Evolutionary conservation across 805 yeast species (phyloP), one percentile per base, ranked within the genome.

Genomic region (Candida insectorum): DNA sequence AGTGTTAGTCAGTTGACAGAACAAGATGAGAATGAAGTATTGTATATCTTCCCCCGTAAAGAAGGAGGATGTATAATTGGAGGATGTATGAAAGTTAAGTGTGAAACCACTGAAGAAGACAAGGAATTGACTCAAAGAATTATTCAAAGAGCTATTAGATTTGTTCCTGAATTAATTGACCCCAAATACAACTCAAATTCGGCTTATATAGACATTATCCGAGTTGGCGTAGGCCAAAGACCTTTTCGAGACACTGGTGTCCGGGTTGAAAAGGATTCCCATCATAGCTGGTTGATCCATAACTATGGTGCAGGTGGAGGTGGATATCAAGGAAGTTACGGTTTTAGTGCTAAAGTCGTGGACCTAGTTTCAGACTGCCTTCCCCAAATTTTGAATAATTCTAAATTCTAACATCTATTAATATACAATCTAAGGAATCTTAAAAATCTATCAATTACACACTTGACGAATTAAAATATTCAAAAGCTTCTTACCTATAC

Each of bases 1-100:
- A 48, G 43, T 58, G 73, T 60, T 43, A 51, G 43, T 18, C 61
- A 64, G 0, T 58, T 58, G 31, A 17, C 17, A 8, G 21, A 27
- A 16, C 33, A 16, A 1, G 47, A 43, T 30, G 52, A 51, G 1
- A 49, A 56, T 25, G 87, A 81, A 43, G 49, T 60, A 30, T 56
- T 79, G 17, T 80, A 81, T 48, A 59, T 76, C 22, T 74, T 81
- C 66, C 87, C 87, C n/a, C 57, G 87, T 36, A 75, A 73, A 40
- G 87, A 81, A 56, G 86, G 87, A n/a, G 85, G 84, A 28, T 64
- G 75, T 21, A 75, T 81, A 24, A 67, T 81, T 36, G 88, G 87
- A 3, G 88, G 87, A 0, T 49, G 62, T 27, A 56, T 60, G 25
- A 28, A 35, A 6, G 39, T 31, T 4, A 40, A 52, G 21, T 41